Conservation (phyloP, 2,329 filamentous ascomycete genomes). For the Ilyonectria sp. region DNA sequence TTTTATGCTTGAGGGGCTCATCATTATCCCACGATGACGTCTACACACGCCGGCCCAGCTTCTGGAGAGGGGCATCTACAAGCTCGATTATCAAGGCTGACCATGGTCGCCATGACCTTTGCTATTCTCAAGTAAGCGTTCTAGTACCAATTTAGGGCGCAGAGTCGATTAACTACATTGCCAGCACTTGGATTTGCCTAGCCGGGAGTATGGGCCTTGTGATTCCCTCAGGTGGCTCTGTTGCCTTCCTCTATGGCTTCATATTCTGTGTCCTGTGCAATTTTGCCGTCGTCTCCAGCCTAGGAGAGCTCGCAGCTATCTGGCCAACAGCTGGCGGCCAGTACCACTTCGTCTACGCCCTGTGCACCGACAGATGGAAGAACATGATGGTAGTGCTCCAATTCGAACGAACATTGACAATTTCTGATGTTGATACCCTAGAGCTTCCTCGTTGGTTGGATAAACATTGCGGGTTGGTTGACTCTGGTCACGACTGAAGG, state of each 20-base stretch:
- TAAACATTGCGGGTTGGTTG: conserved; percentile 61
- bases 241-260: conserved; percentile 61
- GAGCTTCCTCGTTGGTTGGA: conserved; percentile 62
- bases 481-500: conserved; percentile 53
- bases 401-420: fast-evolving
- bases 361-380: conserved; percentile 57
- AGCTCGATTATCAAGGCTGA: conserved; percentile 55
- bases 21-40: neutral
- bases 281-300: conserved; percentile 57
- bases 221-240: conserved; percentile 57
- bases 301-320: conserved; percentile 60
- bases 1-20: neutral
- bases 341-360: conserved; percentile 60
- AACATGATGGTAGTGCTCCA: conserved; percentile 50
- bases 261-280: conserved; percentile 62
- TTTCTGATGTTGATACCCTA: conserved; percentile 22
- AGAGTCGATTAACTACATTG: conserved; percentile 10
- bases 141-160: conserved; percentile 48
- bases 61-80: conserved; percentile 47
- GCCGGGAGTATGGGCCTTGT: conserved; percentile 60
- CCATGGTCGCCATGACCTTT: conserved; percentile 59
- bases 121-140: conserved; percentile 55
- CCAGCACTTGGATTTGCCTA: conserved; percentile 51
- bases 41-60: neutral
- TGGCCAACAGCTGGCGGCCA: conserved; percentile 63